Conservation (phyloP, 495 filamentous ascomycete genomes). For the Tuber microsphaerosporum region DNA sequence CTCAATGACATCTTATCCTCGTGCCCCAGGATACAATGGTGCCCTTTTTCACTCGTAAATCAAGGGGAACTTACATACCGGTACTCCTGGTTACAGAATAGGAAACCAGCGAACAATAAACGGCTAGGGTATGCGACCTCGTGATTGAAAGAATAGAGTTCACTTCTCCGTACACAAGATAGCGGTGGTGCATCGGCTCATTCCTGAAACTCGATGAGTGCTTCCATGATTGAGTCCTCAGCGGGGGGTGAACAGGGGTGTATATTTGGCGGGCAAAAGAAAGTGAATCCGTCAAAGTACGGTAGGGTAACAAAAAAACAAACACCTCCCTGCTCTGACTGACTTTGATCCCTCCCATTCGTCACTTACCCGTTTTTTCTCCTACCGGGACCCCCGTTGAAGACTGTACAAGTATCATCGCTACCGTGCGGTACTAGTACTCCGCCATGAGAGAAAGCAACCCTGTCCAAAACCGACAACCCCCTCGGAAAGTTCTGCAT, state of each 20-base stretch:
- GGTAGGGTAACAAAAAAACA: neutral
- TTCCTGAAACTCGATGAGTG: neutral
- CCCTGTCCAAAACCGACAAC: neutral
- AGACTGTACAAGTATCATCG: neutral
- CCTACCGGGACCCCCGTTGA: too few relatives aligned
- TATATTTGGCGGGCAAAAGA: neutral
- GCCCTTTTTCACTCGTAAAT: neutral
- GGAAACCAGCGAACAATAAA: neutral
- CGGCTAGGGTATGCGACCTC: neutral
- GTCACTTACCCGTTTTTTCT: too few relatives aligned
- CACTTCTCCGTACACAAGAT: neutral
- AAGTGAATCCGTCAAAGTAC: neutral
- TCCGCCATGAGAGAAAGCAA: neutral
- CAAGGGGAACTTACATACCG: neutral
- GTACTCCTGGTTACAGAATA: neutral
- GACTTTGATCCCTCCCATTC: neutral
- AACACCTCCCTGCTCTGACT: too few relatives aligned
- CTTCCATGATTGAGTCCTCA: neutral
- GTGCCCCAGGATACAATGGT: neutral
- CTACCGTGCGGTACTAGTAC: neutral
- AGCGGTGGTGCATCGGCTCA: neutral
- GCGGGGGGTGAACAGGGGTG: neutral
- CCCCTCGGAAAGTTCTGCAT: neutral
- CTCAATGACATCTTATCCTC: neutral
- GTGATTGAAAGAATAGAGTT: neutral